These are phyloP conservation scores for Parascedosporium putredinis DNA, from an alignment of 2,329 filamentous ascomycete genomes.

Conservation along the genomic window DNA sequence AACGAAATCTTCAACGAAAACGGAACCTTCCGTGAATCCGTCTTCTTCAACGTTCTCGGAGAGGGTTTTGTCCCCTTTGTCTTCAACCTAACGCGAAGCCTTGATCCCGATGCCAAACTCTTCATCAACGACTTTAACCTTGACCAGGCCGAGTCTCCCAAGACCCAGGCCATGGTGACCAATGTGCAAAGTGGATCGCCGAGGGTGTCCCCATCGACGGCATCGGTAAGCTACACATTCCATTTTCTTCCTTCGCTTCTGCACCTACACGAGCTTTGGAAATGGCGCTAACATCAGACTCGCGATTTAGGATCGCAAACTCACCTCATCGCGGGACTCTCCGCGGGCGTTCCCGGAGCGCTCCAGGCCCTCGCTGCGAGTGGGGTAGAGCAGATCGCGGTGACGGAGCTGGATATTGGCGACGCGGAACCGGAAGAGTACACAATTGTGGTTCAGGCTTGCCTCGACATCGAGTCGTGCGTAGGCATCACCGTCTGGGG, in stretches of 20 bases:
- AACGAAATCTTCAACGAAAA: constrained; percentile 57
- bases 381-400: constrained; percentile 44
- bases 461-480: constrained; percentile 46
- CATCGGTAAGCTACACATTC: constrained; percentile 26
- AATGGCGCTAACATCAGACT: not conserved
- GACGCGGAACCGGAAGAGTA: constrained; percentile 46
- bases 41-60: constrained; percentile 59
- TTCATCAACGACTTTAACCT: constrained; percentile 72
- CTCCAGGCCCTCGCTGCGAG: constrained; percentile 41
- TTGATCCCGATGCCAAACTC: constrained; percentile 56
- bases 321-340: constrained; percentile 29
- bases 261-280: not conserved
- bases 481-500: constrained; percentile 58
- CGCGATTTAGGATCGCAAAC: constrained; percentile 37
- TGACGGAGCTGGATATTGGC: constrained; percentile 60
- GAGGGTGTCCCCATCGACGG: constrained; percentile 56
- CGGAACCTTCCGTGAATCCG: constrained; percentile 45
- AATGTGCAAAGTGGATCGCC: constrained; percentile 53
- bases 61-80: constrained; percentile 61
- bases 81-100: constrained; percentile 57
- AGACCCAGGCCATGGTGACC: constrained; percentile 43
- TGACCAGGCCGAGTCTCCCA: constrained; percentile 47
- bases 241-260: not conserved
- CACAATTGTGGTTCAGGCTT: constrained; percentile 44
- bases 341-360: constrained; percentile 34